A percentile compares a stretch with the other conserved stretches of the same genome.
phyloP scores from a whole-genome alignment of 2,329 filamentous ascomycete genomes.

The Colletotrichum cereale region DNA sequence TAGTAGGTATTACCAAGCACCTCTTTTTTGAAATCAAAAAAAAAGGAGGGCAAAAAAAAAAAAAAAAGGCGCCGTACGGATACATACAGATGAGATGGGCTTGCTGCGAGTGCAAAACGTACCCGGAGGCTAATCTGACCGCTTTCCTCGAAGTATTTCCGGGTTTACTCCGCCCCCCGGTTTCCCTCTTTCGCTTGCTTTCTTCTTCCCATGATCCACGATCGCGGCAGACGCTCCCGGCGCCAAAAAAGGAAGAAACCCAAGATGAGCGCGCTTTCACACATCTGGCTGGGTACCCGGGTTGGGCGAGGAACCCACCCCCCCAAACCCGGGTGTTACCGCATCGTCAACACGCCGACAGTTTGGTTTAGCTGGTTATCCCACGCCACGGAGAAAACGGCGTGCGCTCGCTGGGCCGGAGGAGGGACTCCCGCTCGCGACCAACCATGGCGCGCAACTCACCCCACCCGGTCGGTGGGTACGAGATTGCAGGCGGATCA shows the following conservation, averaged over 20 bases:
- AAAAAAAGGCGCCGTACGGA: neutral
- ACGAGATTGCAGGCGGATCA: neutral
- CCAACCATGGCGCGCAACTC: constrained; percentile 8
- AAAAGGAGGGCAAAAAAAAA: neutral
- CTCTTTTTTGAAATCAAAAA: no score
- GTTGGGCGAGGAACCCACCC: neutral
- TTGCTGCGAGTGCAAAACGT: neutral
- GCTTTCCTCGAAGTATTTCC: neutral
- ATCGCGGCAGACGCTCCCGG: constrained; percentile 13
- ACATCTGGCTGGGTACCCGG: no score
- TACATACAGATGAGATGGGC: neutral
- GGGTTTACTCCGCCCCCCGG: neutral
- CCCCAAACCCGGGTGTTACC: neutral
- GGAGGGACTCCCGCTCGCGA: neutral
- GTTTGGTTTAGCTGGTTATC: neutral
- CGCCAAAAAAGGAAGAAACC: neutral
- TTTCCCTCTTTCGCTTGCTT: neutral
- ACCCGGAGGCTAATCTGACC: constrained; percentile 20
- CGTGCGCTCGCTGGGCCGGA: neutral
- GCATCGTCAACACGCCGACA: neutral
- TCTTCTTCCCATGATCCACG: neutral
- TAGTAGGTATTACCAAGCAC: no score
- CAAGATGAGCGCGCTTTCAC: neutral
- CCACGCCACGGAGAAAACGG: neutral
- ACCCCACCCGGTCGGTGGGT: neutral